These are phyloP conservation scores for Jackrogersella multiformis DNA, from an alignment of 495 filamentous ascomycete genomes.

Conservation along the genomic window DNA sequence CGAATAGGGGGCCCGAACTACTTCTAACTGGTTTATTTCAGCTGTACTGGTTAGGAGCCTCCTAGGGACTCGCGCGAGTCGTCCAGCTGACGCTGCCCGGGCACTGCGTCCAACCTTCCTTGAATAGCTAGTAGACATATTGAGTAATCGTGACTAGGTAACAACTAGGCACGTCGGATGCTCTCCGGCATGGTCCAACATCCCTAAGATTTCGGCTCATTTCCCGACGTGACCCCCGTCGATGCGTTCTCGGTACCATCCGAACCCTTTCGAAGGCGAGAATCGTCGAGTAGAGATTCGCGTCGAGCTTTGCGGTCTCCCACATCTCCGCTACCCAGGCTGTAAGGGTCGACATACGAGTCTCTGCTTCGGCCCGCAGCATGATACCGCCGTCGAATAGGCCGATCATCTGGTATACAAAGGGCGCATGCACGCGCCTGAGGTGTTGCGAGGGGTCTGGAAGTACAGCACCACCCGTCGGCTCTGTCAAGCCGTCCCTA, in stretches of 20 bases:
- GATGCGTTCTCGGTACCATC: not conserved
- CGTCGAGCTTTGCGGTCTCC: slow-evolving; percentile 36
- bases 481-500: not conserved
- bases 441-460: slow-evolving; percentile 46
- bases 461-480: not conserved
- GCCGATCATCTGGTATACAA: slow-evolving; percentile 62
- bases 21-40: slow-evolving; percentile 34
- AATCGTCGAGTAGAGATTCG: not conserved
- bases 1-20: slow-evolving; percentile 5
- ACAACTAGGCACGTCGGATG: slow-evolving; percentile 41
- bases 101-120: slow-evolving; percentile 37
- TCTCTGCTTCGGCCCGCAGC: slow-evolving; percentile 54
- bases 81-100: slow-evolving; percentile 39
- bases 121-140: slow-evolving; percentile 40
- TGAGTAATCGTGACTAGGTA: slow-evolving; percentile 23
- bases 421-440: slow-evolving; percentile 54
- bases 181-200: slow-evolving; percentile 49
- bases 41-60: slow-evolving; percentile 35
- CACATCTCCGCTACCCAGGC: slow-evolving; percentile 50
- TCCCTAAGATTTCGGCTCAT: slow-evolving; percentile 38
- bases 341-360: slow-evolving; percentile 52
- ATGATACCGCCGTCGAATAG: slow-evolving; percentile 65
- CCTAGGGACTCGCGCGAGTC: slow-evolving; percentile 44
- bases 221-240: not conserved
- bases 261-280: slow-evolving; percentile 4